Conservation (phyloP, 495 filamentous ascomycete species). For the Symbiotaphrina buchneri region DNA sequence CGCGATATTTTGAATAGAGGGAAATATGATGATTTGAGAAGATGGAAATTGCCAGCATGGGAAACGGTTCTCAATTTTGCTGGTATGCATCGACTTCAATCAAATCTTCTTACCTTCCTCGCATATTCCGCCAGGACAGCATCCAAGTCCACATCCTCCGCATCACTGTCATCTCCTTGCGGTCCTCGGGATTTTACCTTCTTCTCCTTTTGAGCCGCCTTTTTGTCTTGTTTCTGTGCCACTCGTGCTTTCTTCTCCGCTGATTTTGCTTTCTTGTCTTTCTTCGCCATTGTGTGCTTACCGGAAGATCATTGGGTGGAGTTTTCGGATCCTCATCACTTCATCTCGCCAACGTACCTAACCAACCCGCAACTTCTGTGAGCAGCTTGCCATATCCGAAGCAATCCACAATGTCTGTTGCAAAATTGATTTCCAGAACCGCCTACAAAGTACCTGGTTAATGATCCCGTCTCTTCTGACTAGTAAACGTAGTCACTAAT, state of each 20-base stretch:
- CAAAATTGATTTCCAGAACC: not conserved
- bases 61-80: too few species aligned
- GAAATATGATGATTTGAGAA: too few species aligned
- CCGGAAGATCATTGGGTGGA: too few species aligned
- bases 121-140: conserved; percentile 87
- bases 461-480: not conserved
- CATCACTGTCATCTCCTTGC: conserved; percentile 49
- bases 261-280: conserved; percentile 35
- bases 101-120: conserved; percentile 11
- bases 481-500: not conserved
- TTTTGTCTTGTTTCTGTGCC: conserved; percentile 41
- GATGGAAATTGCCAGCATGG: too few species aligned
- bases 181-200: conserved; percentile 29
- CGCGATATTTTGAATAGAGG: too few species aligned
- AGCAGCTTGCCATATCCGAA: too few species aligned
- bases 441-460: not conserved
- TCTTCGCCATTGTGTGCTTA: conserved; percentile 11
- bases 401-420: not conserved
- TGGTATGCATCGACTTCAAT: too few species aligned
- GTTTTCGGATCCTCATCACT: too few species aligned
- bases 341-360: too few species aligned
- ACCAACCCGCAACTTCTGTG: too few species aligned
- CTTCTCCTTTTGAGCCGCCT: conserved; percentile 38
- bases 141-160: conserved; percentile 85
- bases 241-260: conserved; percentile 37